Evolutionary conservation across 2,329 filamentous ascomycete genomes (phyloP), one percentile per base, ranked within the genome.

Genomic region (Amesomyces nigricolor): DNA sequence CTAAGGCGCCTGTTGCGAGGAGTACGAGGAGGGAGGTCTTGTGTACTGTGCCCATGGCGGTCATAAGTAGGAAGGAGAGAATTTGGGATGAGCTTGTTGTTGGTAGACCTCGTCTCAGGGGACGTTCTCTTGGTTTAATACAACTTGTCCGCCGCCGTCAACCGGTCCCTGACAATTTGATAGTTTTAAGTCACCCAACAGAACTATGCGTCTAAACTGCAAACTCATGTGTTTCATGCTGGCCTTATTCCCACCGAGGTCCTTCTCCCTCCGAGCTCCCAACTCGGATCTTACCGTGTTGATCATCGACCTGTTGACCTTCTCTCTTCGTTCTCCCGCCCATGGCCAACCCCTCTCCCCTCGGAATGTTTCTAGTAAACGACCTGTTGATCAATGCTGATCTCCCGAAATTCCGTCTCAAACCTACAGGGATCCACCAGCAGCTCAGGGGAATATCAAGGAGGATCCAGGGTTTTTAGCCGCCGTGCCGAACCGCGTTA

Each of bases 361-460:
- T 6, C 26, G 48, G 35, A 30, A 16, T 5, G 16, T 48, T 37
- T 44, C 47, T 29, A 32, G 32, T 26, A 16, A 13, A 47, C 26
- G 39, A 44, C 44, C 13, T 46, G 56, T 37, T 53, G 49, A 60
- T 60, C 55, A 39, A 9, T 43, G 56, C 35, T 53, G 49, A 60
- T 60, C 55, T 58, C 58, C 58, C 58, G 58, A 52, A 42, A 19
- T 46, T 43, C 58, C 56, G 56, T 53, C 55, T 55, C 54, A 57
- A 57, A 59, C 58, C 58, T 19, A 19, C 14, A 16, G 16, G 30
- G 38, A 38, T 43, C 55, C 55, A 58, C 55, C n/a, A 1, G 22
- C 17, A 47, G 47, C 49, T 37, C 42, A 53, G 47, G 19, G 16
- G 19, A 52, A 50, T 49, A 53, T 11, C 54, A 49, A 37, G 32